Evolutionary conservation across 2,329 filamentous ascomycete genomes (phyloP).

Genomic region (Ophiostoma pallidulum): DNA sequence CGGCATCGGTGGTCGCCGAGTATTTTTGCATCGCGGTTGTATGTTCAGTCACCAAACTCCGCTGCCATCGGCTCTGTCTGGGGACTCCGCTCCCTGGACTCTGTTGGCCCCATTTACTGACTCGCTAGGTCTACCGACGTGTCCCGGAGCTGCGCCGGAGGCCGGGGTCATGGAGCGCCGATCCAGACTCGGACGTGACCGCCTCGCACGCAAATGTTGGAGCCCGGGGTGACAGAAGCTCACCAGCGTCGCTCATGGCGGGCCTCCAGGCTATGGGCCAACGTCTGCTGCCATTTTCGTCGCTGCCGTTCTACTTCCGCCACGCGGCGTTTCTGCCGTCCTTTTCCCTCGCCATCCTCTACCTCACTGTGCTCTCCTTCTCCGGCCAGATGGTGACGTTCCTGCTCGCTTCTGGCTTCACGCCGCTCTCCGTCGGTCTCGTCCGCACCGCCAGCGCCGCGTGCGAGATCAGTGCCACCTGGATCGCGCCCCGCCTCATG

Average conservation of each 20-base stretch:
- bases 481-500: slow-evolving; percentile 48
- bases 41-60: no score
- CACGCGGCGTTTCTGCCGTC: slow-evolving; percentile 53
- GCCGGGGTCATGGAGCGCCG: background rate
- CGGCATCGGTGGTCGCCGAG: slow-evolving; percentile 36
- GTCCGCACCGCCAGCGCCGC: slow-evolving; percentile 42
- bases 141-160: slow-evolving; percentile 15
- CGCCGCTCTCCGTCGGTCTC: slow-evolving; percentile 40
- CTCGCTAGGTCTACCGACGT: slow-evolving; percentile 19
- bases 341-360: slow-evolving; percentile 48
- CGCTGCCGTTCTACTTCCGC: slow-evolving; percentile 36
- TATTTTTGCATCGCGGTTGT: slow-evolving; percentile 36
- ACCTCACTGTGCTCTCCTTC: slow-evolving; percentile 52
- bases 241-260: no score
- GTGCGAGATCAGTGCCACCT: slow-evolving; percentile 53
- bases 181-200: background rate
- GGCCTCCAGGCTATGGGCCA: background rate
- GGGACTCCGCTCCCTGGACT: no score
- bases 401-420: slow-evolving; percentile 45
- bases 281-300: slow-evolving; percentile 19
- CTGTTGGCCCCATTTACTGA: no score
- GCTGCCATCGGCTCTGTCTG: no score
- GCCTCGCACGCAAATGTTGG: no score
- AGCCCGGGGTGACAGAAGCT: no score
- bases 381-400: slow-evolving; percentile 57